Conservation (phyloP, 1,139 yeast species). For the Geotrichum aggregatum region DNA sequence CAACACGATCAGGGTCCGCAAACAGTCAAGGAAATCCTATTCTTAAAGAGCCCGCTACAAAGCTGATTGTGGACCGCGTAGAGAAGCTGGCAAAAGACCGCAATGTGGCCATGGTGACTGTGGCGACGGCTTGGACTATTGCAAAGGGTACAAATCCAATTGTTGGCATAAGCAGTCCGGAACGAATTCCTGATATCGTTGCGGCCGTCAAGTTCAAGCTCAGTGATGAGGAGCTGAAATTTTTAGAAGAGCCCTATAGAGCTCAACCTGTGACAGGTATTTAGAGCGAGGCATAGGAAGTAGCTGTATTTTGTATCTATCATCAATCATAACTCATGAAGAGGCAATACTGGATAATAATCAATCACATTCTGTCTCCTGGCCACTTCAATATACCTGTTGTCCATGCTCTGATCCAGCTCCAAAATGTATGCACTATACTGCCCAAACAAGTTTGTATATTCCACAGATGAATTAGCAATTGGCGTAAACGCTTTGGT, state of each 20-base stretch:
- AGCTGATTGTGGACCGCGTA: conserved; percentile 49
- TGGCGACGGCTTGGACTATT: conserved; percentile 54
- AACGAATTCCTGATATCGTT: conserved; percentile 53
- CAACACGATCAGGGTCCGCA: no score
- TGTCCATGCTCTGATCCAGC: conserved; percentile 24
- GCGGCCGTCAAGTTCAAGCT: conserved; percentile 45
- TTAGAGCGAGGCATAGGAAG: no score
- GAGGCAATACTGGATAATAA: conserved; percentile 28
- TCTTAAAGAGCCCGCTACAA: no score
- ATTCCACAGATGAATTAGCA: conserved; percentile 10
- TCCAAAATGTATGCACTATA: conserved; percentile 20
- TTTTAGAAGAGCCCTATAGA: conserved; percentile 51
- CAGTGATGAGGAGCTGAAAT: conserved; percentile 45
- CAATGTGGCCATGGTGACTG: conserved; percentile 48
- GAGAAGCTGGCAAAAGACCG: conserved; percentile 49
- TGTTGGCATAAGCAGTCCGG: conserved; percentile 50
- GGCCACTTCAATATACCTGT: conserved; percentile 18
- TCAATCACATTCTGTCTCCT: conserved; percentile 19
- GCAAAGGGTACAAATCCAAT: conserved; percentile 51
- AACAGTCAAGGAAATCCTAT: conserved; percentile 38
- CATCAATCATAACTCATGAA: conserved; percentile 9
- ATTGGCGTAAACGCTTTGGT: conserved; percentile 22
- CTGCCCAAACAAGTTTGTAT: conserved; percentile 23
- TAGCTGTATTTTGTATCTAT: no score
- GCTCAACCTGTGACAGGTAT: no score